Conservation (phyloP, 345 rosid species). For the Populus pruinosa region DNA sequence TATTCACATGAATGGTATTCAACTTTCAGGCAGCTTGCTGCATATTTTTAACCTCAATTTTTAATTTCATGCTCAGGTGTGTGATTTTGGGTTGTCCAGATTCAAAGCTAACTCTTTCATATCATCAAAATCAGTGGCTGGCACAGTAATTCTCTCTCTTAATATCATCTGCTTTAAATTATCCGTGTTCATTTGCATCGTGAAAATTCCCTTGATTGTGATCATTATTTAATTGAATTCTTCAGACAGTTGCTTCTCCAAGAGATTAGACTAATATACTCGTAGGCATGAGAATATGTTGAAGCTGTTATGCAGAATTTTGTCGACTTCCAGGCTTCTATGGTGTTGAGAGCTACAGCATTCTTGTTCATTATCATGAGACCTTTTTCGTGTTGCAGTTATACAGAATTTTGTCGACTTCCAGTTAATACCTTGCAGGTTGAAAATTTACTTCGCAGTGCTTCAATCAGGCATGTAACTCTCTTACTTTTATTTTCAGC, state of each 20-base stretch:
- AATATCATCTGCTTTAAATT: too few species aligned
- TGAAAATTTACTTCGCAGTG: conserved; percentile 22
- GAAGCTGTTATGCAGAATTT: background rate
- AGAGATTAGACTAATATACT: too few species aligned
- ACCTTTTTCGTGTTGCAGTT: background rate
- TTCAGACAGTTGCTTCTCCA: too few species aligned
- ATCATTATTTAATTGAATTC: too few species aligned
- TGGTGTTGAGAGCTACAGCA: background rate
- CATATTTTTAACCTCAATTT: background rate
- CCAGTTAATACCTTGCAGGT: conserved; percentile 26
- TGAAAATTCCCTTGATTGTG: too few species aligned
- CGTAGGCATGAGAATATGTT: background rate
- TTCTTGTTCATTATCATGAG: background rate
- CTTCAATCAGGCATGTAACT: conserved; percentile 43
- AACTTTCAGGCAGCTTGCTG: background rate
- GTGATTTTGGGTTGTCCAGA: conserved; percentile 95
- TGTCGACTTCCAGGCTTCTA: background rate
- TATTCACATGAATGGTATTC: background rate
- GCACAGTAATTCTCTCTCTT: conserved; percentile 64
- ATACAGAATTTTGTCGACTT: too few species aligned
- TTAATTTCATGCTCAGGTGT: conserved; percentile 48
- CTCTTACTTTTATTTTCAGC: conserved; percentile 59
- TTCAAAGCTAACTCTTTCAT: conserved; percentile 85
- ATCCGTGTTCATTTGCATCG: too few species aligned
- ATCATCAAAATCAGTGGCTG: conserved; percentile 95